These are phyloP conservation scores for Acrocalymma vagum DNA, from an alignment of 2,329 filamentous ascomycete genomes.

Conservation along the genomic window DNA sequence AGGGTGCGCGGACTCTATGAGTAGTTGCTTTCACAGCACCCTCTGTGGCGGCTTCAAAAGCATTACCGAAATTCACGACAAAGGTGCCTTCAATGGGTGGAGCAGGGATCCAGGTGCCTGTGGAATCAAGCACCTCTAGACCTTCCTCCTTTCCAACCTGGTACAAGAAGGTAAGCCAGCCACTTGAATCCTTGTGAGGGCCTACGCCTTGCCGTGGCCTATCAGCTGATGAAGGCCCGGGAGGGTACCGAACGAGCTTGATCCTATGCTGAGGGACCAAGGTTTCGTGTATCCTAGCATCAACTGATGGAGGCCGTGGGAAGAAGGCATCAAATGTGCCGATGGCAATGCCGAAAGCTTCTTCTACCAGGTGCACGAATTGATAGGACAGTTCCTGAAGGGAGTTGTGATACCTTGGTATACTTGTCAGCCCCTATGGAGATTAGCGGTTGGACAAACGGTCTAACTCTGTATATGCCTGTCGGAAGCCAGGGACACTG, in stretches of 20 bases:
- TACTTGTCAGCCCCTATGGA: not conserved
- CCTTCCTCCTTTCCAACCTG: slow-evolving; percentile 65
- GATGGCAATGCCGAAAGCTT: too few species aligned
- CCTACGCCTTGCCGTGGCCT: slow-evolving; percentile 65
- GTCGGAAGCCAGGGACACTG: slow-evolving; percentile 40
- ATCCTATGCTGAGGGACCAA: slow-evolving; percentile 63
- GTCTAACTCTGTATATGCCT: slow-evolving; percentile 34
- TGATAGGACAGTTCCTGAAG: too few species aligned
- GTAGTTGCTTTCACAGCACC: slow-evolving; percentile 64
- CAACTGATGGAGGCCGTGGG: slow-evolving; percentile 49
- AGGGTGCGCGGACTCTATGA: slow-evolving; percentile 39
- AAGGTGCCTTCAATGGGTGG: slow-evolving; percentile 59
- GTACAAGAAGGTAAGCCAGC: slow-evolving; percentile 71
- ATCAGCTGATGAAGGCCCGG: slow-evolving; percentile 28
- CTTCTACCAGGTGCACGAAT: slow-evolving; percentile 66
- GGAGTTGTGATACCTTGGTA: slow-evolving; percentile 58
- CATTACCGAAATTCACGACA: slow-evolving; percentile 67
- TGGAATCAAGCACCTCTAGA: slow-evolving; percentile 60
- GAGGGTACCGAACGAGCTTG: slow-evolving; percentile 65
- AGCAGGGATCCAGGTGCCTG: slow-evolving; percentile 61
- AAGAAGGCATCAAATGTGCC: slow-evolving; percentile 62
- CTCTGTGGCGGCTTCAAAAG: slow-evolving; percentile 65
- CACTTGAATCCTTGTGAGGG: slow-evolving; percentile 69
- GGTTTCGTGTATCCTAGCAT: slow-evolving; percentile 8
- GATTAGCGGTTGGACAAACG: too few species aligned